phyloP scores from a whole-genome alignment of 2,329 filamentous ascomycete species.

The Metarhizium rileyi region DNA sequence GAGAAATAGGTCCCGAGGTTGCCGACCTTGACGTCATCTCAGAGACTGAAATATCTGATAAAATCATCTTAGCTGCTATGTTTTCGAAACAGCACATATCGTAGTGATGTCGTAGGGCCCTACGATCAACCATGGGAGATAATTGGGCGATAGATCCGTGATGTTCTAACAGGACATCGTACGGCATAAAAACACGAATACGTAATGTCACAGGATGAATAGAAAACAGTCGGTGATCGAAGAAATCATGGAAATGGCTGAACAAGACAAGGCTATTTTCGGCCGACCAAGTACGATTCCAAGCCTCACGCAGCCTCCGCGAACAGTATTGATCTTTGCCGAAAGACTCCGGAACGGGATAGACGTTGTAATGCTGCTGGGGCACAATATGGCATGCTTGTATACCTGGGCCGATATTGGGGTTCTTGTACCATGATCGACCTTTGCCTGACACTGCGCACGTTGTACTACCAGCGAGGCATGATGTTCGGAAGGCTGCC shows the following conservation, averaged over 20 bases:
- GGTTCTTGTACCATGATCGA: slow-evolving; percentile 1
- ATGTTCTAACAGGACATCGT: background rate
- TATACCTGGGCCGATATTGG: background rate
- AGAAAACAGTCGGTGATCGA: background rate
- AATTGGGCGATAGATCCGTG: background rate
- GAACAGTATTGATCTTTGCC: background rate
- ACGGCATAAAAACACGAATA: background rate
- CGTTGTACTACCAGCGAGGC: background rate
- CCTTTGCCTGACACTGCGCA: slow-evolving; percentile 4
- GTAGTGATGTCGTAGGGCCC: slow-evolving; percentile 12
- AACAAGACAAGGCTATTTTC: background rate
- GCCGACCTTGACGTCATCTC: background rate
- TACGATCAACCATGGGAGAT: slow-evolving; percentile 2
- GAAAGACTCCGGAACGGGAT: background rate
- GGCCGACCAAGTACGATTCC: slow-evolving; percentile 2
- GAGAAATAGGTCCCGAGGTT: background rate
- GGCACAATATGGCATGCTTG: slow-evolving; percentile 5
- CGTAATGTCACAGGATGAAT: background rate
- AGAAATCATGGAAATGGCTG: background rate
- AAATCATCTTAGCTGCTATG: slow-evolving; percentile 4
- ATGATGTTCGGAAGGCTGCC: background rate
- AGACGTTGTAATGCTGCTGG: slow-evolving; percentile 5
- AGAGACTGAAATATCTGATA: background rate
- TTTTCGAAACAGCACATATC: slow-evolving; percentile 17
- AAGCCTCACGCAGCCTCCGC: slow-evolving; percentile 1